Evolutionary conservation across 2,329 filamentous ascomycete genomes (phyloP), one percentile per base, ranked within the genome.

Genomic region (Trichoderma breve): DNA sequence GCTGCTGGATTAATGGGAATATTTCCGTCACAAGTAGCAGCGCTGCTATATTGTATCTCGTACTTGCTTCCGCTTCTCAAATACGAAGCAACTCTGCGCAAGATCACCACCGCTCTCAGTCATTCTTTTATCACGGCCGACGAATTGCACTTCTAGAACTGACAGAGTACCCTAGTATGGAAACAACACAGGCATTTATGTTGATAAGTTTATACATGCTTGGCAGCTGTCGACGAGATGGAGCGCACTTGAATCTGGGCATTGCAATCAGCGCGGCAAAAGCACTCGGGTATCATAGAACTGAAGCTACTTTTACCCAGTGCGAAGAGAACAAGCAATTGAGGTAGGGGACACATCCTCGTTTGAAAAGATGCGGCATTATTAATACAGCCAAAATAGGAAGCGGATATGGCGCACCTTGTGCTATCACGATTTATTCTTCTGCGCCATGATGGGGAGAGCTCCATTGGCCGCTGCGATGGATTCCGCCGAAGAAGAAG

Each of bases 71-170:
- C 4, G 63, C 63, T 6, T 47, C 63, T 26, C 47, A 55, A 55
- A 18, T n/a, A 12, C 63, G 63, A 3, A 55, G 63, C 21, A 30
- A 36, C 34, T 66, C 63, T 9, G 14, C 63, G 30, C 47, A 36
- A 18, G 63, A 66, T 14, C 9, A 11, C 2, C 30, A 55, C 11
- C 63, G 63, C 30, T 55, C 47, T 24, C 63, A 36, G 18, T 66
- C 63, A n/a, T 66, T 66, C 63, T 66, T 66, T 26, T 66, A 55
- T 1, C 63, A 66, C 32, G 63, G 63, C 6, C 47, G 63, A n/a
- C 63, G 63, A 26, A 66, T 66, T n/a, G 63, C 63, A 30, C 63
- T 66, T 21, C 12, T 55, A 14, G 47, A 66, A 6, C 11, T 66
- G 15, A 55, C 63, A 12, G 63, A 66, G 3, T 55, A 55, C 14